Conservation (phyloP, 2,329 filamentous ascomycete genomes). For the Massarina eburnea region DNA sequence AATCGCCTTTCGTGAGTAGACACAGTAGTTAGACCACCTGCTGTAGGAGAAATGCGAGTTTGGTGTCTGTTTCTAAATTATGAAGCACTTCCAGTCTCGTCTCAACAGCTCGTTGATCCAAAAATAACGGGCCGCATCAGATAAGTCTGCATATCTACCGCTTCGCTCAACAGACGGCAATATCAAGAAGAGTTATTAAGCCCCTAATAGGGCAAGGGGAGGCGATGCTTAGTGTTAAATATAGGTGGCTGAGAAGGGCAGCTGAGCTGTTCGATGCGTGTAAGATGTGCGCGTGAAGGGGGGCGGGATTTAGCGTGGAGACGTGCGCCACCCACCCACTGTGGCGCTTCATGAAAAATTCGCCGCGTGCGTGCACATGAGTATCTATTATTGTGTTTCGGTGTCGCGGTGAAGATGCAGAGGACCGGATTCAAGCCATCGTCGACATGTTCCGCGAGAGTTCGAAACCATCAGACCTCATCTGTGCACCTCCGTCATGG, state of each 20-base stretch:
- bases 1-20: too few species aligned
- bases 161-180: not conserved
- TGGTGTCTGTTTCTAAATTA: not conserved
- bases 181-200: not conserved
- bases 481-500: not conserved
- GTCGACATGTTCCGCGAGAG: too few species aligned
- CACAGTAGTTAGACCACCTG: not conserved
- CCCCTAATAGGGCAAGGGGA: not conserved
- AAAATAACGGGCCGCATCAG: conserved; percentile 1
- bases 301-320: not conserved
- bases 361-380: too few species aligned
- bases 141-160: not conserved
- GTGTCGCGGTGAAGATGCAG: too few species aligned
- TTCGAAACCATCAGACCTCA: too few species aligned
- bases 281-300: not conserved
- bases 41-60: not conserved
- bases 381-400: too few species aligned
- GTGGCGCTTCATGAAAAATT: not conserved
- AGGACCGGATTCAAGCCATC: too few species aligned
- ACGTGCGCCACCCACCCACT: not conserved
- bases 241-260: not conserved
- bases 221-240: not conserved
- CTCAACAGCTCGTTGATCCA: not conserved
- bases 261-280: not conserved
- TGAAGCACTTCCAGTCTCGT: not conserved